phyloP scores from a whole-genome alignment of 169 alveolate genomes.

The Cryptosporidium ubiquitum region DNA sequence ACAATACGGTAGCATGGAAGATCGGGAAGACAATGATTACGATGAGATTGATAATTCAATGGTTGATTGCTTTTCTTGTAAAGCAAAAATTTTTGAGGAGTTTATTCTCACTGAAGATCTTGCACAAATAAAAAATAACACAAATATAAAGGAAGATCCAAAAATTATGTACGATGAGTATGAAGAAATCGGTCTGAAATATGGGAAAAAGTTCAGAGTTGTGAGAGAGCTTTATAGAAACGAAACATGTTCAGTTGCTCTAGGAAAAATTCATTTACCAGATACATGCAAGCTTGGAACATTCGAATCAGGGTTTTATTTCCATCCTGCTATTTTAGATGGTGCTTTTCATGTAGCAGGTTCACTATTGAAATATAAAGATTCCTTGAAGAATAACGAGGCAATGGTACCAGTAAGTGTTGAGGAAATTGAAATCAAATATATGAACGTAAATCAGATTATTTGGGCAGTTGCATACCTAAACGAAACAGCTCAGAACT shows the following conservation, averaged over 20 bases:
- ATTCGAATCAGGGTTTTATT: conserved; percentile 77
- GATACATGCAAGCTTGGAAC: conserved; percentile 70
- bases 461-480: conserved; percentile 76
- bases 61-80: conserved; percentile 47
- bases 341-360: conserved; percentile 81
- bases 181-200: conserved; percentile 75
- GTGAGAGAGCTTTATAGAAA: conserved; percentile 64
- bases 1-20: background rate
- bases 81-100: conserved; percentile 19
- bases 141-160: conserved; percentile 10
- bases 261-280: conserved; percentile 61
- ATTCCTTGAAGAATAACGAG: conserved; percentile 9
- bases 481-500: background rate
- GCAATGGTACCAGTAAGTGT: conserved; percentile 82
- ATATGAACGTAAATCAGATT: conserved; percentile 24
- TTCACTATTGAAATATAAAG: conserved; percentile 26
- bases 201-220: conserved; percentile 80
- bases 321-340: conserved; percentile 82
- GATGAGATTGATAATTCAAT: background rate
- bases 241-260: conserved; percentile 73
- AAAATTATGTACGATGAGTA: conserved; percentile 66
- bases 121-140: background rate
- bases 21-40: background rate
- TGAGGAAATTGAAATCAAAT: conserved; percentile 62
- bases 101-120: conserved; percentile 20